Base-by-base conservation (phyloP, 2,329 filamentous ascomycete species). In the Fusarium dlaminii region DNA sequence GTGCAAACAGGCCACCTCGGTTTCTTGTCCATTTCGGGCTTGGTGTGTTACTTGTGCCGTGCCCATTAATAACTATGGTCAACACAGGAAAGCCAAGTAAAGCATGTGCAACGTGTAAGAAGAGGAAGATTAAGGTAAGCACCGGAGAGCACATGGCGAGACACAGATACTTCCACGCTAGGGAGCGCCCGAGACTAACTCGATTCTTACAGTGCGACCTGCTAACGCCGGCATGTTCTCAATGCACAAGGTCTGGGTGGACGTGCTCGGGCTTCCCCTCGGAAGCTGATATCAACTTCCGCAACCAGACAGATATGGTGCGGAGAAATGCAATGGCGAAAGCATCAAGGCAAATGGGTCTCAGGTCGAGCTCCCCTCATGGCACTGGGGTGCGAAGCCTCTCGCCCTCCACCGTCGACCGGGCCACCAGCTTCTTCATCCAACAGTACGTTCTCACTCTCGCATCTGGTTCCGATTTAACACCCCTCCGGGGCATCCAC, bases 101-200 rank as follows among this genome's bases (percentile, higher is more conserved):
- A 37, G 74, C 45, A 15, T 76, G 74, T 30, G 58, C 73, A 18
- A 68, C 63, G 4, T 75, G 74, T 15, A 76, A 70, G 57, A 62
- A 66, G 29, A 36, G 74, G 27, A 75, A 75, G 29, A 65, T 74
- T 5, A 76, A 74, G 62, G 74, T 74, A 30, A 49, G n/a, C n/a
- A n/a, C n/a, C n/a, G n/a, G n/a, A n/a, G n/a, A n/a, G n/a, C n/a
- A n/a, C n/a, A n/a, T n/a, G n/a, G n/a, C n/a, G n/a, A n/a, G n/a
- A 62, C 14, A 39, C 2, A 12, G 27, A 14, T 32, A n/a, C 13
- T 22, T 6, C n/a, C 8, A 15, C 6, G 2, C 9, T 17, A 17
- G 18, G 36, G 36, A 37, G 18, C 15, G 15, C 36, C 18, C 18
- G 18, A 15, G 14, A 6, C 48, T 32, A 18, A 58, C 15, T 14